Percentiles rank a stretch among this genome's conserved stretches.
Conservation (phyloP, 202 grass and related monocot genomes). For the Dendrocalamus latiflorus region DNA sequence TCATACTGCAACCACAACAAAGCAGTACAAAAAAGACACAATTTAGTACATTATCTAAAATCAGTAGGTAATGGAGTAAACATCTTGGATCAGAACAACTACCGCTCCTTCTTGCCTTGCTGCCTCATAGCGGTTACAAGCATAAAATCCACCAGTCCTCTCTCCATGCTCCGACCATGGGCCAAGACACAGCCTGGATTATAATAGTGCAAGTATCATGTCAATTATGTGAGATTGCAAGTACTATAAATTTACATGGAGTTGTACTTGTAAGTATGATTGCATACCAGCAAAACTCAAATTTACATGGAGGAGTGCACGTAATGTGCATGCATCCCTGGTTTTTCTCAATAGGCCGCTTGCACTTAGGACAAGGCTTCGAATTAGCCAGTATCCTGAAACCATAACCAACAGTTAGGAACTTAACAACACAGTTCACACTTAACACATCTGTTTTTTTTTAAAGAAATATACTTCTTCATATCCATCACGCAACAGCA, state of each 20-base stretch:
- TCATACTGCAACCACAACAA: slow-evolving; percentile 66
- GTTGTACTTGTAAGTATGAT: background rate
- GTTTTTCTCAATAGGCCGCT: slow-evolving; percentile 98
- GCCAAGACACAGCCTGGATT: slow-evolving; percentile 91
- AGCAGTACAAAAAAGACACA: slow-evolving; percentile 11
- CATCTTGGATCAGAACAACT: slow-evolving; percentile 23
- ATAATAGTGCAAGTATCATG: slow-evolving; percentile 19
- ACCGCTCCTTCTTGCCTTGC: slow-evolving; percentile 99
- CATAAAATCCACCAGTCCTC: too few species aligned
- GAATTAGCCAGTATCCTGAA: slow-evolving; percentile 98
- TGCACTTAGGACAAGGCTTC: slow-evolving; percentile 99
- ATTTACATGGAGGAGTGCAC: slow-evolving; percentile 97
- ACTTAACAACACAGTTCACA: slow-evolving; percentile 3
- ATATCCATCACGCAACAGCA: background rate
- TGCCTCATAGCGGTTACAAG: slow-evolving; percentile 96
- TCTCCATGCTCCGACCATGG: slow-evolving; percentile 95
- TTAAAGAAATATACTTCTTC: background rate
- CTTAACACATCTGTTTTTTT: background rate
- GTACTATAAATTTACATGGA: background rate
- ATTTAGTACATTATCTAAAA: background rate
- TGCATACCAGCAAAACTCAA: slow-evolving; percentile 97
- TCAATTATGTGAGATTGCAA: slow-evolving; percentile 1
- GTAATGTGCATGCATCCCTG: slow-evolving; percentile 99
- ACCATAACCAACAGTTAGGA: slow-evolving; percentile 27
- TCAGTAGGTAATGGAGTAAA: background rate